phyloP scores from a whole-genome alignment of 2,329 filamentous ascomycete genomes.

The Dactylellina sp. region DNA sequence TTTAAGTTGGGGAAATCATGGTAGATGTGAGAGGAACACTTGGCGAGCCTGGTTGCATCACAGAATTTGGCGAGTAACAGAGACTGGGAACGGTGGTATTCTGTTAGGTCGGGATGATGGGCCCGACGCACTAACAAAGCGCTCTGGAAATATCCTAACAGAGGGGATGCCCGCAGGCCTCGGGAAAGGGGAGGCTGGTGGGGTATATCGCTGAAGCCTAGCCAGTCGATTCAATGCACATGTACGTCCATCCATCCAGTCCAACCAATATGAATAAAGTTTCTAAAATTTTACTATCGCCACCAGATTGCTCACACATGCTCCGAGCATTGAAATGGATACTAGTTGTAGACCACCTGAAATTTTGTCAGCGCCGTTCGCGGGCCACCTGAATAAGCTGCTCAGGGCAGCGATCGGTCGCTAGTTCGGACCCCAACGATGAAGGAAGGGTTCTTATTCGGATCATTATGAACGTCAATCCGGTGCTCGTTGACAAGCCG shows the following conservation, averaged over 20 bases:
- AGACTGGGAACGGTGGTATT: no score
- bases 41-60: no score
- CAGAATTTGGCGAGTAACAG: no score
- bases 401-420: neutral
- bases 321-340: slow-evolving; percentile 19
- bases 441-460: no score
- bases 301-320: slow-evolving; percentile 17
- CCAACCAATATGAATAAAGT: slow-evolving; percentile 36
- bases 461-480: neutral
- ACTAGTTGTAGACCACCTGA: slow-evolving; percentile 9
- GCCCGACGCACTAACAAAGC: slow-evolving; percentile 14
- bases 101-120: slow-evolving; percentile 30
- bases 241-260: slow-evolving; percentile 1
- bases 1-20: no score
- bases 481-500: no score
- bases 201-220: slow-evolving; percentile 26
- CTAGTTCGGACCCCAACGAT: no score
- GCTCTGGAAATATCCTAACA: slow-evolving; percentile 4
- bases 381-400: slow-evolving; percentile 37
- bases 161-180: slow-evolving; percentile 26
- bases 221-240: slow-evolving; percentile 27
- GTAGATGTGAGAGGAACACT: no score
- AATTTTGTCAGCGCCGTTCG: slow-evolving; percentile 52
- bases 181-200: slow-evolving; percentile 54
- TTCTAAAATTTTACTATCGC: slow-evolving; percentile 20